A percentile compares a stretch with the other conserved stretches of the same genome.
Evolutionary conservation across 1,284 basidiomycete species (phyloP).

Genomic region (Apiotrichum gamsii): DNA sequence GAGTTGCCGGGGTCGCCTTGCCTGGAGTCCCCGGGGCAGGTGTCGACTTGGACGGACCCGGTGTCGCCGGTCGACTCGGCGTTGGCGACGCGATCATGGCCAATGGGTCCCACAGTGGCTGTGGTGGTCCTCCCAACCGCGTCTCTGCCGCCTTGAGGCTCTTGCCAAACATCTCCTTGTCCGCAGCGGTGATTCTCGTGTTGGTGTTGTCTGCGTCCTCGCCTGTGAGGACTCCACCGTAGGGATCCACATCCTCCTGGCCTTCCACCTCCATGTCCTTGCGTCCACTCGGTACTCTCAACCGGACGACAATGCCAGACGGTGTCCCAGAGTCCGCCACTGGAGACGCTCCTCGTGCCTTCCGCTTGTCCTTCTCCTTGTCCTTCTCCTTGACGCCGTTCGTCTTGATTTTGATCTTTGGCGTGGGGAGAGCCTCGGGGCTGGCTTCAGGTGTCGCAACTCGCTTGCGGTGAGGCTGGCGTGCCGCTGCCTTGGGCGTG

Average conservation of each 20-base stretch:
- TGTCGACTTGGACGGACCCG: neutral
- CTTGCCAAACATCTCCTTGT: conserved; percentile 70
- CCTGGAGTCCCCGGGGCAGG: neutral
- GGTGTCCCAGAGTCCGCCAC: neutral
- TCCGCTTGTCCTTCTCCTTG: conserved; percentile 6
- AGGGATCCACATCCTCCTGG: conserved; percentile 52
- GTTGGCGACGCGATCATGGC: conserved; percentile 9
- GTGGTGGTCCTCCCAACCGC: conserved; percentile 34
- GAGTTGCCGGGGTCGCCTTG: conserved; percentile 5
- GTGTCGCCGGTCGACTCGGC: neutral
- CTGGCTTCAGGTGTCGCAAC: neutral
- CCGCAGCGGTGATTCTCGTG: conserved; percentile 61
- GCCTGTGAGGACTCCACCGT: conserved; percentile 69
- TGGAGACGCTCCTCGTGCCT: neutral
- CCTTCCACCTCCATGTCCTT: conserved; percentile 33
- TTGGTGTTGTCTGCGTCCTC: conserved; percentile 69
- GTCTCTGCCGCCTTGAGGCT: conserved; percentile 65
- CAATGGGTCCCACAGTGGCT: conserved; percentile 24
- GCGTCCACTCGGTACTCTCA: conserved; percentile 26
- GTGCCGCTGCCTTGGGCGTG: conserved; percentile 1
- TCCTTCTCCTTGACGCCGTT: conserved; percentile 6
- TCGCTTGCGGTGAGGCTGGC: conserved; percentile 2
- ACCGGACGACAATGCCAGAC: conserved; percentile 17
- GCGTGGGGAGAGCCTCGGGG: neutral
- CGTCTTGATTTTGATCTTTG: conserved; percentile 10